Base-by-base conservation (phyloP, 257 asterid species). In the Nyctanthes arbortristis region DNA sequence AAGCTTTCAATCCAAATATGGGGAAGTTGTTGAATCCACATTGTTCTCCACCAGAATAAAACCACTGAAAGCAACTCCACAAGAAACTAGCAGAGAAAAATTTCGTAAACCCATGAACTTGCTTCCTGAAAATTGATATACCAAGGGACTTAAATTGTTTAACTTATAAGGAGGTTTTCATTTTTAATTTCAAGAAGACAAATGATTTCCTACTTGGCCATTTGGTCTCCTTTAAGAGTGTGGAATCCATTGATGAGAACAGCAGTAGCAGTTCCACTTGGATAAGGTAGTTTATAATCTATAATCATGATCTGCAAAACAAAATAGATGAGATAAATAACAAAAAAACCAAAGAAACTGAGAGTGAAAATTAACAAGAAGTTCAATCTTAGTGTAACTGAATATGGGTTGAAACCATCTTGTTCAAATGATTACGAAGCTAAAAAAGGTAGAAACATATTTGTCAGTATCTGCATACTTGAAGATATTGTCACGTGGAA, bases 231-330 rank as follows among this genome's bases (percentile, higher is more conserved):
- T 14, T 75, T 80, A 16, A 69, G 77, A 25, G 85, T 78, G 65
- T 83, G 88, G 73, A 83, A 83, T 22, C 88, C 88, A 65, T 83
- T 83, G 66, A 83, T 83, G 54, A 83, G 85, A 65, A 80, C 81
- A 36, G 85, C 88, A 28, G 88, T 83, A 31, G 85, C 85, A 63
- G 85, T 83, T 78, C 88, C 88, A 73, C 88, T 83, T 0, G 88
- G 88, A 73, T 77, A 83, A 31, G 81, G 47, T 59, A 87, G 66
- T 31, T 81, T 81, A 60, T 87, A 85, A 64, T 87, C 85, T 37
- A 87, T 83, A 55, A 87, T 84, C 91, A 87, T 77, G n/a, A 83
- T 78, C 94, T 87, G 84, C 67, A 65, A 33, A 31, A n/a, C 14
- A 59, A 11, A 36, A 55, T 1, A 56, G 63, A 70, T 10, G 12